phyloP scores from a whole-genome alignment of 2,329 filamentous ascomycete genomes.

The Cladorrhinum sp. region DNA sequence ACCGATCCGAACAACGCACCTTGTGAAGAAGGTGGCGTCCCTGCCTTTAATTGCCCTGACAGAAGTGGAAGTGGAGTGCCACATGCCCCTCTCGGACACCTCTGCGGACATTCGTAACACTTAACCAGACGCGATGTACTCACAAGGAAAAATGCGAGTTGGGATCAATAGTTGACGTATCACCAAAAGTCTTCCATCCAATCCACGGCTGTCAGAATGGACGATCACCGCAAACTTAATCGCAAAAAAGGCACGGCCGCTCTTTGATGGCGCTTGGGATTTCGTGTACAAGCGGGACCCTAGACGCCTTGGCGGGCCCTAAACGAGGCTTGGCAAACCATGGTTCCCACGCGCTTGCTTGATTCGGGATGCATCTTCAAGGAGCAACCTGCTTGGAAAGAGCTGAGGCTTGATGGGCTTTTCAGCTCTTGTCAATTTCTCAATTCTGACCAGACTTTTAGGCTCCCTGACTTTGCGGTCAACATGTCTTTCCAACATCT shows the following conservation, averaged over 20 bases:
- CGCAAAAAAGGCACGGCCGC: not conserved
- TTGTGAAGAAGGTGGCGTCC: not conserved
- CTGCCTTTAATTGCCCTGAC: not conserved
- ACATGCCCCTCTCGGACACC: not conserved
- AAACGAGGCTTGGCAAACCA: not conserved
- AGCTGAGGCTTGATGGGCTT: not conserved
- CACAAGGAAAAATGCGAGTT: no score
- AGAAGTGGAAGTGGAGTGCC: no score
- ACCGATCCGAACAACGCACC: not conserved
- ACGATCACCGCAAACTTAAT: not conserved
- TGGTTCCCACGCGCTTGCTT: not conserved
- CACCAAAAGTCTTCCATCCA: not conserved
- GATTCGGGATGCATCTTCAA: not conserved
- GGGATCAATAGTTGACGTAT: not conserved
- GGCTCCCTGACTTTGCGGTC: not conserved
- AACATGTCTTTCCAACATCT: not conserved
- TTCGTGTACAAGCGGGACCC: not conserved
- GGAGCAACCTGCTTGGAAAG: not conserved
- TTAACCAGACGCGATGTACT: not conserved
- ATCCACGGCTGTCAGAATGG: not conserved
- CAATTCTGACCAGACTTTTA: not conserved
- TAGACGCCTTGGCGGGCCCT: not conserved
- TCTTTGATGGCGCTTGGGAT: not conserved
- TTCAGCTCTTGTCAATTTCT: not conserved
- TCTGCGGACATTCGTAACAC: not conserved